Base-by-base conservation (phyloP, 768 basidiomycete genomes). In the Rhodosporidiobolus sp. region DNA sequence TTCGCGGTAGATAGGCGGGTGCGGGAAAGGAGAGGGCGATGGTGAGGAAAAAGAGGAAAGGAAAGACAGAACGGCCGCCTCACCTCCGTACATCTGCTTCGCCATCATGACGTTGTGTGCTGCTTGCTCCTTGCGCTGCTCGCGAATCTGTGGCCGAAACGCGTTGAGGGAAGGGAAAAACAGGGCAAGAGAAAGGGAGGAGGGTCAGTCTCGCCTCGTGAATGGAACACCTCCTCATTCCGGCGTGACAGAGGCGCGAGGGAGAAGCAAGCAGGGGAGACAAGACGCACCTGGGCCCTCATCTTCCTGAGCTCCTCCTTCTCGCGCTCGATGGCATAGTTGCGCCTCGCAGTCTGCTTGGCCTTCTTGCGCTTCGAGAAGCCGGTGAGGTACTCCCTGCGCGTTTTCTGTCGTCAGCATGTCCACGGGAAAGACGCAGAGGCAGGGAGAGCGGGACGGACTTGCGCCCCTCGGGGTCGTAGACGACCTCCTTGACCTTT, bases 361-460 rank as follows among this genome's bases (percentile, higher is more conserved):
- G 70, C 70, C 69, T 75, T 72, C 43, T 75, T 75, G 26, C 74
- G 64, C 61, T 75, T 75, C 49, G 52, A 57, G 59, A 75, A 75
- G 1, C 74, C 74, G 2, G 74, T 75, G 45, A 75, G 20, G 59
- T 69, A 75, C 45, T 75, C 74, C 38, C 74, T 75, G 67, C 28
- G 16, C 11, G 3, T 17, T 14, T 43, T 43, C 38, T 43, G 38
- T 7, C 38, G 14, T 7, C 8, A 43, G 52, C 45, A 10, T n/a
- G n/a, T n/a, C 24, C 28, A 5, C 2, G 34, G 34, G 24, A 45
- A 57, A 38, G 61, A 28, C 26, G 17, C 10, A n/a, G 50, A 59
- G 43, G 35, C 6, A 9, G 34, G 34, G 30, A 34, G 54, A 34
- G 43, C 14, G 30, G 35, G 28, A 66, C 74, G 38, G 19, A 75